Percentiles rank a stretch among this genome's conserved stretches.
Conservation (phyloP, 2,329 filamentous ascomycete species). For the Microsporum canis region DNA sequence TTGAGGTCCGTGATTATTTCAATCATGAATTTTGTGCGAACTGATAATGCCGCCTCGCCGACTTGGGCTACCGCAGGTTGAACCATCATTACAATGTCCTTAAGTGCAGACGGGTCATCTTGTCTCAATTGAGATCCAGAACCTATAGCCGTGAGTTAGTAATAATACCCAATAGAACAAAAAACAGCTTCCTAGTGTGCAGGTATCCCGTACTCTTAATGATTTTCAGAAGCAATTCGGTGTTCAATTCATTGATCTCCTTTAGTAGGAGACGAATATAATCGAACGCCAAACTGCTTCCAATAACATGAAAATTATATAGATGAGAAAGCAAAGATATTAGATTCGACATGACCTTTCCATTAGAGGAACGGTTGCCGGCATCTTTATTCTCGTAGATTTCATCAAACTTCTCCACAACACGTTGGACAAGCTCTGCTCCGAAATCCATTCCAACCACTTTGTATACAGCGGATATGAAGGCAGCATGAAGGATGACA, state of each 20-base stretch:
- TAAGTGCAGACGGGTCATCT: conserved; percentile 78
- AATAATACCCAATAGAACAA: conserved; percentile 9
- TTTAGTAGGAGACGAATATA: conserved; percentile 69
- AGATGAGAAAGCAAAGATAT: conserved; percentile 73
- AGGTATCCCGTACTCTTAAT: conserved; percentile 48
- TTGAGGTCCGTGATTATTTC: conserved; percentile 91
- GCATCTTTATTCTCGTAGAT: conserved; percentile 40
- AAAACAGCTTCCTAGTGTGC: not conserved
- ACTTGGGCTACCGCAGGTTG: conserved; percentile 58
- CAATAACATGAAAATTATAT: conserved; percentile 84
- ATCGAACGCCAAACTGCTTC: conserved; percentile 76
- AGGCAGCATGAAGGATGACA: conserved; percentile 79
- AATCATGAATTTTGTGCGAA: conserved; percentile 93
- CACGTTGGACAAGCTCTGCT: conserved; percentile 67
- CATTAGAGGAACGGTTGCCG: conserved; percentile 22
- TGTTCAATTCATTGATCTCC: conserved; percentile 70
- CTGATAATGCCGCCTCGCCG: conserved; percentile 61
- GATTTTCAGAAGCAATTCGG: conserved; percentile 74
- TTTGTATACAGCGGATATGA: conserved; percentile 78
- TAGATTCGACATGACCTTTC: conserved; percentile 62
- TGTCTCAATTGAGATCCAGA: conserved; percentile 72
- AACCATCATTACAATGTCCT: conserved; percentile 74
- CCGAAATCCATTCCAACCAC: conserved; percentile 81
- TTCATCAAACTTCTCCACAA: conserved; percentile 63
- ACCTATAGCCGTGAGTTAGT: conserved; percentile 26